Base-by-base conservation (phyloP, 2,329 filamentous ascomycete genomes). In the Pyrenophora teres region DNA sequence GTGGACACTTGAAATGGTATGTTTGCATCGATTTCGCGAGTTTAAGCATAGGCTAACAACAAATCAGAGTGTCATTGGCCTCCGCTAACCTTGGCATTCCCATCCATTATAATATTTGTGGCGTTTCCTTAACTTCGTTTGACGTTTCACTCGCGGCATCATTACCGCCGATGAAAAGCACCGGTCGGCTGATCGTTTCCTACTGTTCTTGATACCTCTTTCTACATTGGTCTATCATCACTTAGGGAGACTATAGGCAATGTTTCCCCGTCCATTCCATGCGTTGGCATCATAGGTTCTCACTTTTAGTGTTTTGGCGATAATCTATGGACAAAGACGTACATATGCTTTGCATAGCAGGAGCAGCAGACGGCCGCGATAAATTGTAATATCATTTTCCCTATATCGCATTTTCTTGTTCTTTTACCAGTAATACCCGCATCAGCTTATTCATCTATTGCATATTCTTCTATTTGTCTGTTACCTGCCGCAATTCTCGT, bases 1-100 rank as follows among this genome's bases (percentile, higher is more conserved):
- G 53, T 99, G 94, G 94, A 99, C 94, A 53, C 82, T 99, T 52
- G 94, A 99, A 81, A 99, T 99, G 85, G 85, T 87, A 74, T 25
- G 59, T 50, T 19, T 32, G 51, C 36, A 31, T 21, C 18, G n/a
- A 41, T 25, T 3, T 12, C 13, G 25, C 15, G 10, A 5, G 36
- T 19, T 37, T 15, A 9, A 16, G 15, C 9, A 9, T 41, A n/a
- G 40, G 37, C 58, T 70, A 59, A 64, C 52, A 40, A 21, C 40
- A 32, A 25, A 44, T 40, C 63, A 83, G 90, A 94, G 90, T 72
- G 90, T 94, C 47, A 94, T 95, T 73, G 90, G 90, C 49, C 80
- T 95, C 63, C 87, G 90, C 72, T 90, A 73, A 78, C 16, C 27
- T 38, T 30, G 33, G 30, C 30, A 23, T 46, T 48, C 18, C 39